These are phyloP conservation scores for Globisporangium spinosum DNA, from an alignment of 352 stramenopile species.

Conservation along the genomic window DNA sequence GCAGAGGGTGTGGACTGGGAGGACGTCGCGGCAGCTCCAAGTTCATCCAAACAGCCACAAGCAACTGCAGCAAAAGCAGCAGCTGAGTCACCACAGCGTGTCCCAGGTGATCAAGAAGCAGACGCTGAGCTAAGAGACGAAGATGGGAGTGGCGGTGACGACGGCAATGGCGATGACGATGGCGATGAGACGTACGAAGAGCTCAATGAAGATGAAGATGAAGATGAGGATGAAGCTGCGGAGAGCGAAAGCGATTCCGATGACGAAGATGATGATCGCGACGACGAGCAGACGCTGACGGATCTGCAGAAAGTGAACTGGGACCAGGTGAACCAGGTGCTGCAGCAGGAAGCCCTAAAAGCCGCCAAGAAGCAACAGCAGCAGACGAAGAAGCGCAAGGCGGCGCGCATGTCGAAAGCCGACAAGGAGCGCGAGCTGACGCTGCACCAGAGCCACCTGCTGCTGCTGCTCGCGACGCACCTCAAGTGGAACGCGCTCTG, in stretches of 20 bases:
- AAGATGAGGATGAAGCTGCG: conserved; percentile 16
- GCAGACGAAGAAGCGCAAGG: conserved; percentile 28
- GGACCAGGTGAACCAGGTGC: conserved; percentile 57
- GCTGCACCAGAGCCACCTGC: conserved; percentile 67
- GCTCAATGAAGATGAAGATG: conserved; percentile 2
- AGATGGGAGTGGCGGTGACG: not conserved
- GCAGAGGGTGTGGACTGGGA: conserved; percentile 69
- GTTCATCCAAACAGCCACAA: not conserved
- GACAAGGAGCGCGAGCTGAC: conserved; percentile 61
- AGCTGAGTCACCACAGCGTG: not conserved
- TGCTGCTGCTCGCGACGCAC: conserved; percentile 52
- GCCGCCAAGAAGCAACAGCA: conserved; percentile 18
- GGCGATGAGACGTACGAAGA: conserved; percentile 15
- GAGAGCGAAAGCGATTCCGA: conserved; percentile 16
- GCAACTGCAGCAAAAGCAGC: not conserved
- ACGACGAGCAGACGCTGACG: conserved; percentile 11
- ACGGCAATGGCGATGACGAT: not conserved
- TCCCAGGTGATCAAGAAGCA: not conserved
- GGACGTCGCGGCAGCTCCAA: conserved; percentile 25
- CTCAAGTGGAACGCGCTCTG: conserved; percentile 44
- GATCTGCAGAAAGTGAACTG: conserved; percentile 59
- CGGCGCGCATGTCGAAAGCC: conserved; percentile 49
- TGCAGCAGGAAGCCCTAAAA: conserved; percentile 26
- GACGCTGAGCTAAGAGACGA: not conserved
- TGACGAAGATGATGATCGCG: conserved; percentile 10